Conservation (phyloP, 345 rosid species). For the Chamaenerion angustifolium region DNA sequence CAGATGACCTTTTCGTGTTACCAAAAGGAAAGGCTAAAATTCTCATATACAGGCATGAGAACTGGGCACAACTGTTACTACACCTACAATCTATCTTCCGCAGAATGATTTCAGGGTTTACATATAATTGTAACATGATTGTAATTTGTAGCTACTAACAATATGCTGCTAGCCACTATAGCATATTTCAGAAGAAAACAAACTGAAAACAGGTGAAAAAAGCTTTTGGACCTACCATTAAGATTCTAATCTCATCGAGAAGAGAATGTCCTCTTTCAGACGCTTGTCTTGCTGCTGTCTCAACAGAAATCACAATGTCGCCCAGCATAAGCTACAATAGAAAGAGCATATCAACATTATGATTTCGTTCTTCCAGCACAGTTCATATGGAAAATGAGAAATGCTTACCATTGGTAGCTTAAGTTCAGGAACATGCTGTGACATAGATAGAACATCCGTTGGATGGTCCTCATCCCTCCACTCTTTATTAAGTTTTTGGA, state of each 20-base stretch:
- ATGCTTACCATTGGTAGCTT: slow-evolving; percentile 68
- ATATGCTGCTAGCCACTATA: neutral
- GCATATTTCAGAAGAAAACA: neutral
- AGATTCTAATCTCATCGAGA: slow-evolving; percentile 85
- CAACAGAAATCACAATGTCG: slow-evolving; percentile 82
- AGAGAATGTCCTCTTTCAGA: slow-evolving; percentile 82
- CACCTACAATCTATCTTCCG: too few species aligned
- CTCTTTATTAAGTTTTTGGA: slow-evolving; percentile 72
- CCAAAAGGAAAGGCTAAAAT: too few species aligned
- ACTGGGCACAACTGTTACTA: too few species aligned
- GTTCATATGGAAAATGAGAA: neutral
- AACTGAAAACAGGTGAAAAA: slow-evolving; percentile 1
- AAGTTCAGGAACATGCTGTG: slow-evolving; percentile 61
- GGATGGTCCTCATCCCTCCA: slow-evolving; percentile 95
- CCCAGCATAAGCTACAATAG: slow-evolving; percentile 83
- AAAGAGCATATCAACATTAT: neutral
- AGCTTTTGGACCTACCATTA: slow-evolving; percentile 45
- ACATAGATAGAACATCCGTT: slow-evolving; percentile 96
- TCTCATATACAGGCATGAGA: too few species aligned
- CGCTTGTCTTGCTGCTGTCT: slow-evolving; percentile 88
- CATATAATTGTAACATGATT: too few species aligned
- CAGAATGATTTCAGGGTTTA: too few species aligned
- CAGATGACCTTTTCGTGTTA: too few species aligned
- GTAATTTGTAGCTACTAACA: too few species aligned
- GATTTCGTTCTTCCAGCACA: neutral